Conservation (phyloP, 352 stramenopile species). For the Globisporangium takayamanum region DNA sequence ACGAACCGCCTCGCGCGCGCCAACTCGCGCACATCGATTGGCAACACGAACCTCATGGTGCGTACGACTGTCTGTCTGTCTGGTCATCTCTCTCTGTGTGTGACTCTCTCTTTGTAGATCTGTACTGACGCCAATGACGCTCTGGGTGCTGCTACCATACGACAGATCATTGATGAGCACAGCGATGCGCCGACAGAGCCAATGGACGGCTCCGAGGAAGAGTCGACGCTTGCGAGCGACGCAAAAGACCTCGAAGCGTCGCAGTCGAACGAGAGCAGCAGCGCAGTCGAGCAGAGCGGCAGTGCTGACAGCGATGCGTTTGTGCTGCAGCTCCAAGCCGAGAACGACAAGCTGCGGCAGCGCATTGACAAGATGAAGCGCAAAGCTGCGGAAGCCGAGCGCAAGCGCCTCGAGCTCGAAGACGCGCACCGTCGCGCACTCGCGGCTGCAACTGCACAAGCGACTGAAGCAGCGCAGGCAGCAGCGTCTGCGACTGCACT, state of each 20-base stretch:
- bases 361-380: conserved; percentile 72
- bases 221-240: conserved; percentile 25
- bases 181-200: conserved; percentile 48
- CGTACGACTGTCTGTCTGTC: not conserved
- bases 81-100: not conserved
- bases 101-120: not conserved
- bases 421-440: conserved; percentile 35
- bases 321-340: conserved; percentile 47
- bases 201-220: conserved; percentile 55
- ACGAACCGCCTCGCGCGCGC: conserved; percentile 27
- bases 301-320: conserved; percentile 19
- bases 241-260: conserved; percentile 31
- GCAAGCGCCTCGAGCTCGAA: conserved; percentile 43
- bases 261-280: conserved; percentile 22
- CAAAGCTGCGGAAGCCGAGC: conserved; percentile 52
- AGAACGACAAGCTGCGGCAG: conserved; percentile 73
- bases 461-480: conserved; percentile 5
- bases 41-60: conserved; percentile 44
- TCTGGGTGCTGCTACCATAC: not conserved
- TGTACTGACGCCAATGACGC: not conserved
- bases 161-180: conserved; percentile 65
- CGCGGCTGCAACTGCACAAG: conserved; percentile 8
- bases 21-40: conserved; percentile 37
- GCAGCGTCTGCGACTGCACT: conserved; percentile 7
- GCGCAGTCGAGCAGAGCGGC: not conserved